phyloP scores from a whole-genome alignment of 2,329 filamentous ascomycete genomes.

The Calcarisporium arbuscula region DNA sequence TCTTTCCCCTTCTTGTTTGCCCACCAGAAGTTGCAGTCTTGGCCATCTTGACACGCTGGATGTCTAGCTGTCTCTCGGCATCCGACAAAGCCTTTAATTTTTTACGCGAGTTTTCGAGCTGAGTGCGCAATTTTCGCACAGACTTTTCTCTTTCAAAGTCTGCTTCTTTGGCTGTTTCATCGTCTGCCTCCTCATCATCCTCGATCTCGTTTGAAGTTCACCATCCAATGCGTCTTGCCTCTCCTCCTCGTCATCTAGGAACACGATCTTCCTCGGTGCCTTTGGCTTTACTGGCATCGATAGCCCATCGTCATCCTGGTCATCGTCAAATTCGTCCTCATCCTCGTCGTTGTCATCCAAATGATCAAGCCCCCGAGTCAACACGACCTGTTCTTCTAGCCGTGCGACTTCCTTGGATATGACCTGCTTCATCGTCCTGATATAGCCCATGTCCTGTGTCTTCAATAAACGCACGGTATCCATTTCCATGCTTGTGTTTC shows the following conservation, averaged over 20 bases:
- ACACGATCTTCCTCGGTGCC: constrained; percentile 44
- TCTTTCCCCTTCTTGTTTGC: constrained; percentile 53
- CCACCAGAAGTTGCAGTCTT: constrained; percentile 57
- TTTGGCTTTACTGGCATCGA: constrained; percentile 22
- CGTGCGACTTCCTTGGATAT: constrained; percentile 49
- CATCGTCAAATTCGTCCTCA: constrained; percentile 23
- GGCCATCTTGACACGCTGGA: constrained; percentile 57
- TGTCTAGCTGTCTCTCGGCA: constrained; percentile 50
- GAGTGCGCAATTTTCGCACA: constrained; percentile 38
- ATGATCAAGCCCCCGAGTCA: constrained; percentile 31
- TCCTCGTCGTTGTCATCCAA: constrained; percentile 28
- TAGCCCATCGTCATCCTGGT: constrained; percentile 25
- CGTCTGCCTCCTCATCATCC: constrained; percentile 12
- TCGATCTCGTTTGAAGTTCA: constrained; percentile 23
- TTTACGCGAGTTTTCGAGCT: constrained; percentile 44
- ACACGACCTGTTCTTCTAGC: constrained; percentile 48
- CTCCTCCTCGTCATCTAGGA: constrained; percentile 36
- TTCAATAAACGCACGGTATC: constrained; percentile 58
- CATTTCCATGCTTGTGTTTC: constrained; percentile 47
- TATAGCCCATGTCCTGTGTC: constrained; percentile 62
- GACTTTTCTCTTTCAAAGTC: constrained; percentile 34
- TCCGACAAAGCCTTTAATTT: constrained; percentile 48
- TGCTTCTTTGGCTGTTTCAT: constrained; percentile 21
- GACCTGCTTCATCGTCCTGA: constrained; percentile 56
- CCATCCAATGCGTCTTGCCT: constrained; percentile 23